A percentile compares a stretch with the other conserved stretches of the same genome.
These are phyloP conservation scores for Neonectria punicea DNA, from an alignment of 2,329 filamentous ascomycete genomes.

Conservation along the genomic window DNA sequence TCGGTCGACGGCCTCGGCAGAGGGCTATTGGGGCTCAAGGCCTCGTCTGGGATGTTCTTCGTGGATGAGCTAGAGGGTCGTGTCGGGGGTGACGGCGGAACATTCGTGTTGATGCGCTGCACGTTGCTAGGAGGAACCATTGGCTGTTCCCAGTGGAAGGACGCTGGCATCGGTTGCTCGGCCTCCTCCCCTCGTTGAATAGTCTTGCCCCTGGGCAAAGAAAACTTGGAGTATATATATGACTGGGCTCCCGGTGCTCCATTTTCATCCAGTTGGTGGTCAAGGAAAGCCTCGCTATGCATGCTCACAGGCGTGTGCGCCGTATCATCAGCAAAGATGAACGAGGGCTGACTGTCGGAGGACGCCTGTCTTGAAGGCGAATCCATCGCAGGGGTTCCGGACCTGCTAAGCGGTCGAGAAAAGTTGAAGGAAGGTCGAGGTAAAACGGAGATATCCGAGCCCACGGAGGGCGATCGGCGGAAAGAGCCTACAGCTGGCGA, in stretches of 20 bases:
- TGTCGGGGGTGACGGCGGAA: conserved; percentile 71
- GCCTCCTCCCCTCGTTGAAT: conserved; percentile 75
- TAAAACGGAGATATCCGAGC: conserved; percentile 81
- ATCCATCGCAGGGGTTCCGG: conserved; percentile 69
- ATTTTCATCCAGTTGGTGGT: conserved; percentile 59
- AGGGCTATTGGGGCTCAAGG: conserved; percentile 42
- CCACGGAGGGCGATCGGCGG: conserved; percentile 83
- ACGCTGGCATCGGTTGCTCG: conserved; percentile 61
- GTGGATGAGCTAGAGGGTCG: conserved; percentile 68
- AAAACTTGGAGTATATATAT: conserved; percentile 88
- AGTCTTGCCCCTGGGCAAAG: conserved; percentile 82
- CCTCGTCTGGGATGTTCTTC: conserved; percentile 51
- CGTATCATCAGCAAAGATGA: conserved; percentile 71
- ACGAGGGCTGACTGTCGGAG: conserved; percentile 73
- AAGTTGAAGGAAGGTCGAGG: conserved; percentile 90
- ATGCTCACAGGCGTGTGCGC: conserved; percentile 78
- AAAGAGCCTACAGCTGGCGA: conserved; percentile 72
- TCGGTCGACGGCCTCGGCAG: conserved; percentile 60
- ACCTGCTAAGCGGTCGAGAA: conserved; percentile 85
- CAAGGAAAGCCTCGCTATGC: conserved; percentile 74
- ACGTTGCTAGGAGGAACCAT: conserved; percentile 53
- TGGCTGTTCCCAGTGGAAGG: conserved; percentile 73
- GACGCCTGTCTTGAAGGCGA: conserved; percentile 70
- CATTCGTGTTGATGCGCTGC: conserved; percentile 55
- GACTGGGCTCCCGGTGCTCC: conserved; percentile 68